phyloP scores from a whole-genome alignment of 1,284 basidiomycete species.

The Puccinia horiana region DNA sequence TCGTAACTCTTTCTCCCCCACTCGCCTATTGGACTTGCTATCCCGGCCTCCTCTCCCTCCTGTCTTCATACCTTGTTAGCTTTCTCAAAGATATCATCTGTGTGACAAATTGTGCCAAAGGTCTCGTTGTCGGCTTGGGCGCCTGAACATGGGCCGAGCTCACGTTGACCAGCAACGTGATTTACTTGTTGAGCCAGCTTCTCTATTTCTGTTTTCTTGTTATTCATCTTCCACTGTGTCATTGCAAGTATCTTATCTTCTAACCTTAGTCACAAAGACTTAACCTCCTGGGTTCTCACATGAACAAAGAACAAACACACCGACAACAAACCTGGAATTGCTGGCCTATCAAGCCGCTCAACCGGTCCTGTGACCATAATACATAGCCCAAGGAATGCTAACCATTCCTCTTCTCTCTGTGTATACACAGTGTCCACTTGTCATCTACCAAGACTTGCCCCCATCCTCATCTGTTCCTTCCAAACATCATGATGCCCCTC shows the following conservation, averaged over 20 bases:
- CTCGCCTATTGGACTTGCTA: not conserved
- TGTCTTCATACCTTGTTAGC: not conserved
- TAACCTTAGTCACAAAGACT: conserved; percentile 6
- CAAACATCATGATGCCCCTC: not conserved
- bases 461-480: not conserved
- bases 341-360: conserved; percentile 14
- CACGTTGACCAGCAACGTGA: not conserved
- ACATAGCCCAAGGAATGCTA: not conserved
- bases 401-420: not conserved
- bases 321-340: conserved; percentile 1
- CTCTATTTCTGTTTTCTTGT: not conserved
- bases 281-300: conserved; percentile 37
- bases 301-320: not conserved
- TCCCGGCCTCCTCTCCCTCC: not conserved
- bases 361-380: not conserved
- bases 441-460: not conserved
- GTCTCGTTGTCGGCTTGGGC: conserved; percentile 13
- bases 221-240: too few species aligned
- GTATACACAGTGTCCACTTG: conserved; percentile 25
- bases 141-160: conserved; percentile 20
- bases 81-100: conserved; percentile 20
- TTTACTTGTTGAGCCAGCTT: conserved; percentile 7
- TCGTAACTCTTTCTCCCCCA: not conserved
- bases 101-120: conserved; percentile 36
- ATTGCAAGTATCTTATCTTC: not conserved